These are phyloP conservation scores for Backusella tuberculispora DNA, from an alignment of 192 early-diverging fungal species.

Conservation along the genomic window DNA sequence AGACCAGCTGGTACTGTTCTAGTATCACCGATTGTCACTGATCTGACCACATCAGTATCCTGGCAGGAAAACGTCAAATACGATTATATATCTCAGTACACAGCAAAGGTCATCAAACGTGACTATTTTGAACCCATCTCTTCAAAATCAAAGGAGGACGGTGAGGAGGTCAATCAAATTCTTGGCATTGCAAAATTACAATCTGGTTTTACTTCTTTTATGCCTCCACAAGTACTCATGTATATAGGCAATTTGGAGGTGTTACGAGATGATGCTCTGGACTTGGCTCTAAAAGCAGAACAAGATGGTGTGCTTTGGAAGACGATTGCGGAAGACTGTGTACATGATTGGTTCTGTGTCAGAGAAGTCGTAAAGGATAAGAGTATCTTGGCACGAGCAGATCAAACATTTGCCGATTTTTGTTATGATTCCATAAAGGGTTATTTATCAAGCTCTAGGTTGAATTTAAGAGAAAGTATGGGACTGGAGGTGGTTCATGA, in stretches of 20 bases:
- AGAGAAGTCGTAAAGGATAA: constrained; percentile 46
- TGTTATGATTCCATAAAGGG: constrained; percentile 20
- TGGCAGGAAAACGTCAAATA: constrained; percentile 41
- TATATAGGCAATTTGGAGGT: constrained; percentile 43
- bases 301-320: constrained; percentile 39
- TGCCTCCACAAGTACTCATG: constrained; percentile 37
- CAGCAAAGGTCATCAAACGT: constrained; percentile 47
- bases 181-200: constrained; percentile 42
- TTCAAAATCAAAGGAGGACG: background rate
- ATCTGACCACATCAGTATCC: constrained; percentile 39
- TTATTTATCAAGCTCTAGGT: background rate
- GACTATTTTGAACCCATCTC: constrained; percentile 39
- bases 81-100: constrained; percentile 42
- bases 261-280: constrained; percentile 40
- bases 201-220: constrained; percentile 37
- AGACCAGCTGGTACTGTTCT: constrained; percentile 41
- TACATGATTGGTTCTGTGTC: constrained; percentile 50
- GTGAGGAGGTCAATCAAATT: constrained; percentile 21
- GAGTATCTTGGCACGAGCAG: constrained; percentile 32
- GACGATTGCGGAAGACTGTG: constrained; percentile 37
- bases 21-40: constrained; percentile 43
- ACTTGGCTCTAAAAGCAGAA: constrained; percentile 37
- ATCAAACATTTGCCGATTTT: constrained; percentile 38
- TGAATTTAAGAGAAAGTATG: constrained; percentile 8
- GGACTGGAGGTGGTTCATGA: constrained; percentile 24